These are phyloP conservation scores for Pseudogymnoascus sp. DNA, from an alignment of 2,329 filamentous ascomycete genomes.

Conservation along the genomic window DNA sequence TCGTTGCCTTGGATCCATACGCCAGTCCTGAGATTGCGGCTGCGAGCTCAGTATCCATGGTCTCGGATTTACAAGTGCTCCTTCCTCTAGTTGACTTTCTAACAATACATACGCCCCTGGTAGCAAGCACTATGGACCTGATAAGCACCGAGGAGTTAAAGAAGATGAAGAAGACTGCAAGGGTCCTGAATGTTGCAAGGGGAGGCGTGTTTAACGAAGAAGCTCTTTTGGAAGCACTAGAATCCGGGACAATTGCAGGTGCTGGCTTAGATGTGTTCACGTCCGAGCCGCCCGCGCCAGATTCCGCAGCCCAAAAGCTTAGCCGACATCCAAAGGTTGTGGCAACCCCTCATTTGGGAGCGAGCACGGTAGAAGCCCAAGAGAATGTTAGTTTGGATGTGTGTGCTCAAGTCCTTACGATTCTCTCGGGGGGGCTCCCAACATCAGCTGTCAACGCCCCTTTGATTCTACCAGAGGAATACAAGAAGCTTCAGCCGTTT, in stretches of 20 bases:
- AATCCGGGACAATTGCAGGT: constrained; percentile 62
- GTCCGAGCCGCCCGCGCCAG: constrained; percentile 55
- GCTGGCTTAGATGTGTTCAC: constrained; percentile 77
- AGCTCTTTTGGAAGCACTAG: constrained; percentile 60
- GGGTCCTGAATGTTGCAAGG: constrained; percentile 70
- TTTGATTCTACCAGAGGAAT: constrained; percentile 72
- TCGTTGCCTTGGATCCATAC: constrained; percentile 69
- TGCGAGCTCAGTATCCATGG: constrained; percentile 56
- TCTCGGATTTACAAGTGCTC: constrained; percentile 49
- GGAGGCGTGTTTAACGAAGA: constrained; percentile 74
- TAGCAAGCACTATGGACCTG: constrained; percentile 68
- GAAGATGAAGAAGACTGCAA: constrained; percentile 63
- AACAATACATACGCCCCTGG: constrained; percentile 71
- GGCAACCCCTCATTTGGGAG: constrained; percentile 70
- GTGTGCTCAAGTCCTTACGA: constrained; percentile 68
- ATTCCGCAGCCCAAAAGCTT: constrained; percentile 52
- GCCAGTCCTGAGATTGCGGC: constrained; percentile 63
- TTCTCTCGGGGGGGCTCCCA: constrained; percentile 63
- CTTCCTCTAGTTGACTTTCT: constrained; percentile 64
- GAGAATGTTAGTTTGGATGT: constrained; percentile 79
- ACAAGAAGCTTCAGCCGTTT: constrained; percentile 67
- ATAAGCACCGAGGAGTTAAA: constrained; percentile 57
- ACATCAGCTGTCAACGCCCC: constrained; percentile 73
- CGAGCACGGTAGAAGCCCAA: constrained; percentile 72
- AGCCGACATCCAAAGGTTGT: constrained; percentile 64